Conservation (phyloP, 768 basidiomycete genomes). For the Auricularia sp. region DNA sequence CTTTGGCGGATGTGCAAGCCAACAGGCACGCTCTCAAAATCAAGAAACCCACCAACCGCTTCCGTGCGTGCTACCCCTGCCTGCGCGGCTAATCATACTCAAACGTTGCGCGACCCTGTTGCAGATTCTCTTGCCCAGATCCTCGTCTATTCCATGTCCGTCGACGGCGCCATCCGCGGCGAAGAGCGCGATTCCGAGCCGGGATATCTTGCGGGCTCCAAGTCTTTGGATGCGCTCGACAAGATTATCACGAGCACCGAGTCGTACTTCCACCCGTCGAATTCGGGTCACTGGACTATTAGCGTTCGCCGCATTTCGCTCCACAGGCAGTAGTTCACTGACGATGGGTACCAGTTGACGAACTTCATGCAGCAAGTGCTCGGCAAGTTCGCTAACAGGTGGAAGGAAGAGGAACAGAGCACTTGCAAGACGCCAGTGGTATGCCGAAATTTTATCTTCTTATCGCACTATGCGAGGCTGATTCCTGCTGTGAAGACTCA, state of each 20-base stretch:
- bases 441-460: slow-evolving; percentile 15
- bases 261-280: slow-evolving; percentile 92
- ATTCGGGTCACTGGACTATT: slow-evolving; percentile 76
- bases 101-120: not conserved
- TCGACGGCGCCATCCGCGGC: slow-evolving; percentile 58
- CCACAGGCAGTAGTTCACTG: slow-evolving; percentile 7
- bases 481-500: slow-evolving; percentile 36
- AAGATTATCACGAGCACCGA: slow-evolving; percentile 86
- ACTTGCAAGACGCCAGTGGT: slow-evolving; percentile 74
- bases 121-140: slow-evolving; percentile 72
- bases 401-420: slow-evolving; percentile 65
- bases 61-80: slow-evolving; percentile 32
- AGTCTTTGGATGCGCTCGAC: slow-evolving; percentile 79
- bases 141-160: slow-evolving; percentile 80
- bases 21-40: slow-evolving; percentile 48
- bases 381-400: slow-evolving; percentile 70
- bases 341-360: slow-evolving; percentile 37
- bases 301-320: slow-evolving; percentile 28
- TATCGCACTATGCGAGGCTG: not conserved
- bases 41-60: slow-evolving; percentile 60
- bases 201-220: slow-evolving; percentile 72
- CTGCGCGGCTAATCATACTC: not conserved
- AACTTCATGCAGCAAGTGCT: slow-evolving; percentile 63
- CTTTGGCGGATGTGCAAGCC: slow-evolving; percentile 59
- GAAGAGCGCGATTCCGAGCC: slow-evolving; percentile 28